Percentiles rank a stretch among this genome's conserved stretches.
phyloP scores from a whole-genome alignment of 495 filamentous ascomycete genomes.

The Chaetomium fimeti region DNA sequence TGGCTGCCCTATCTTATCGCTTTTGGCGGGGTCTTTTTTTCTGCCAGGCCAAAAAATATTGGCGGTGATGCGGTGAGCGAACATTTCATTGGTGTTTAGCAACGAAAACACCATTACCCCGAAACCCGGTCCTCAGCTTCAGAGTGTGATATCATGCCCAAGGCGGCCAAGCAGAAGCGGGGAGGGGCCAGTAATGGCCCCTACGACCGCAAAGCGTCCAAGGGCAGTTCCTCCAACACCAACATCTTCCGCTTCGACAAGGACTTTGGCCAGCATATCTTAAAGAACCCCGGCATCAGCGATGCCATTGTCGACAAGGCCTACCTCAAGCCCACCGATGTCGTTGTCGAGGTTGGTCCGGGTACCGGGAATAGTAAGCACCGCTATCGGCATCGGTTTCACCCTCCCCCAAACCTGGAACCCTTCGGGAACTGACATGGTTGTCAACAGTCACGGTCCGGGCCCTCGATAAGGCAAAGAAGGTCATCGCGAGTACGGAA shows the following conservation, averaged over 20 bases:
- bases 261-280: constrained; percentile 75
- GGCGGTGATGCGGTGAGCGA: constrained; percentile 9
- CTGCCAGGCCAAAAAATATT: constrained; percentile 31
- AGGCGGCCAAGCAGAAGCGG: constrained; percentile 61
- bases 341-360: constrained; percentile 49
- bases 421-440: background rate
- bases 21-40: constrained; percentile 33
- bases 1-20: constrained; percentile 30
- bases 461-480: constrained; percentile 82
- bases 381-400: background rate
- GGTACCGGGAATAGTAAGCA: constrained; percentile 39
- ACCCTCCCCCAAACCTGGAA: background rate
- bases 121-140: background rate
- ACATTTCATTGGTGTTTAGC: background rate
- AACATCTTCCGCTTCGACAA: constrained; percentile 75
- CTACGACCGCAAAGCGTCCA: constrained; percentile 50
- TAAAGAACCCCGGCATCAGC: constrained; percentile 93
- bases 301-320: constrained; percentile 84
- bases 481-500: constrained; percentile 62
- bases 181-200: constrained; percentile 53
- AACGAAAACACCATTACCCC: background rate
- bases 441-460: constrained; percentile 69
- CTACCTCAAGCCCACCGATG: constrained; percentile 83
- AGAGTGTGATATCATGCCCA: constrained; percentile 50
- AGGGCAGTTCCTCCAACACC: constrained; percentile 56